A percentile compares a stretch with the other conserved stretches of the same genome.
Evolutionary conservation across 176 grass and related monocot species (phyloP).

Genomic region (Paspalum notatum): DNA sequence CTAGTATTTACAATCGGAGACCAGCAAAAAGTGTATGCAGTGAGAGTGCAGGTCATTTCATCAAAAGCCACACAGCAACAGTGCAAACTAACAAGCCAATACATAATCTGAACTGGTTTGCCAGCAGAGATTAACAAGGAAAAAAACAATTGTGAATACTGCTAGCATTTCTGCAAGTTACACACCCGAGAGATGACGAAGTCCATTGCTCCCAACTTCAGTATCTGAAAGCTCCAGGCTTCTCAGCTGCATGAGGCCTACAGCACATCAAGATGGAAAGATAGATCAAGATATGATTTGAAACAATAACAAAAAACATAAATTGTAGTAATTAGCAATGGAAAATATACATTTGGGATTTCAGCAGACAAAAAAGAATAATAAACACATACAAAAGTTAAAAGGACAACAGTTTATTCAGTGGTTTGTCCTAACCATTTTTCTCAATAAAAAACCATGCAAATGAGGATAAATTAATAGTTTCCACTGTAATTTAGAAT

Average conservation of each 20-base stretch:
- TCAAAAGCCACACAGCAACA: constrained; percentile 4
- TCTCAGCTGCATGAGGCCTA: constrained; percentile 77
- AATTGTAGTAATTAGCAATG: neutral
- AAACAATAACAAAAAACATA: constrained; percentile 7
- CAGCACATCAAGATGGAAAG: constrained; percentile 37
- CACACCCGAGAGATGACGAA: constrained; percentile 90
- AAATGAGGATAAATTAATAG: constrained; percentile 6
- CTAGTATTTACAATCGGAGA: neutral
- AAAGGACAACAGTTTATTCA: constrained; percentile 1
- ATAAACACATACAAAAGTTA: neutral
- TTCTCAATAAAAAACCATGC: neutral
- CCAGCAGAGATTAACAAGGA: neutral
- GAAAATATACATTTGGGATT: constrained; percentile 1
- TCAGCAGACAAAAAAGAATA: neutral
- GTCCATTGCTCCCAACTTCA: constrained; percentile 83
- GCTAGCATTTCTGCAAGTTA: constrained; percentile 35
- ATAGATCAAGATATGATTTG: constrained; percentile 30
- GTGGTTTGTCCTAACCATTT: constrained; percentile 13
- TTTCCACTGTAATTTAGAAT: neutral
- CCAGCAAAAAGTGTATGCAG: neutral
- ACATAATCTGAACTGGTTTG: neutral
- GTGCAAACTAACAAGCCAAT: neutral
- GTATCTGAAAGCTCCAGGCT: constrained; percentile 91
- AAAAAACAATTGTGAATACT: neutral
- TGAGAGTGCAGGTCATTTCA: neutral